These are phyloP conservation scores for Aspergillus kassunensis DNA, from an alignment of 495 filamentous ascomycete species.

Conservation along the genomic window DNA sequence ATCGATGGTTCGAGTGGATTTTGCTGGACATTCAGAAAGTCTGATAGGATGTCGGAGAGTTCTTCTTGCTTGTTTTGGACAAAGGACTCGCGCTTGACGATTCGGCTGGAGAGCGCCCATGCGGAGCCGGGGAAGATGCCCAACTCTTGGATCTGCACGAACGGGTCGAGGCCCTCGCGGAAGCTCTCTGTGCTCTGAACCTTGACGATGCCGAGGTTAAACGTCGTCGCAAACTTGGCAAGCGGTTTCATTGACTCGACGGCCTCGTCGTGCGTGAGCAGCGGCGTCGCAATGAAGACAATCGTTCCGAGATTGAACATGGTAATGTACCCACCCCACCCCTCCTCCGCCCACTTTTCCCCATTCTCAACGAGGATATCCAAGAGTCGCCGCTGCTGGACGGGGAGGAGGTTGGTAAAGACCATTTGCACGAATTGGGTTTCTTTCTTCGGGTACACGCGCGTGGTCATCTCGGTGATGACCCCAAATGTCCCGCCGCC, in stretches of 20 bases:
- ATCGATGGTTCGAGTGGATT: background rate
- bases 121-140: background rate
- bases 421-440: slow-evolving; percentile 21
- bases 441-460: slow-evolving; percentile 28
- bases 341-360: slow-evolving; percentile 34
- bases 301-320: background rate
- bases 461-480: slow-evolving; percentile 29
- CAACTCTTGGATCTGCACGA: background rate
- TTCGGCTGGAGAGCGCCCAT: background rate
- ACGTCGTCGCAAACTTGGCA: background rate
- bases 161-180: background rate
- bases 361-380: slow-evolving; percentile 29
- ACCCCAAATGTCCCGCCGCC: slow-evolving; percentile 49
- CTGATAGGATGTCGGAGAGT: background rate
- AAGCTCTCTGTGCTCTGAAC: background rate
- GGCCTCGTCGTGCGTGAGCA: slow-evolving; percentile 8
- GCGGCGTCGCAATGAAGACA: slow-evolving; percentile 6
- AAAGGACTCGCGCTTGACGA: background rate
- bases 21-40: background rate
- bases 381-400: slow-evolving; percentile 19
- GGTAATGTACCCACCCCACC: slow-evolving; percentile 39
- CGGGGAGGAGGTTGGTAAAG: slow-evolving; percentile 24
- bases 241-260: slow-evolving; percentile 7
- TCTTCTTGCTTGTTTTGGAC: background rate
- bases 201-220: background rate